Percentiles rank a stretch among this genome's conserved stretches.
Evolutionary conservation across 495 filamentous ascomycete species (phyloP).

Genomic region (Halenospora varia): DNA sequence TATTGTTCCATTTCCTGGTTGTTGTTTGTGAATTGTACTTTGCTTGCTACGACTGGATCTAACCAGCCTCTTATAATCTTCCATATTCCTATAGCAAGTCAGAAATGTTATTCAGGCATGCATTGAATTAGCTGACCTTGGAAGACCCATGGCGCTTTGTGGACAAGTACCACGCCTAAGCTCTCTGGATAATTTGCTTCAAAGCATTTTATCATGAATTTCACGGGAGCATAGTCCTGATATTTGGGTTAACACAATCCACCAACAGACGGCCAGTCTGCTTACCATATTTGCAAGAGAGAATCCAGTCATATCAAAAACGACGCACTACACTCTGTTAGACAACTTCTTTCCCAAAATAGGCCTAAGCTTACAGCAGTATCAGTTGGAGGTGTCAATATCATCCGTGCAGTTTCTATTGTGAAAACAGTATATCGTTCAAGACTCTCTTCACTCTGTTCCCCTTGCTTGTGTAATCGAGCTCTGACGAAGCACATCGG

Average conservation of each 20-base stretch:
- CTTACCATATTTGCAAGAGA: conserved; percentile 89
- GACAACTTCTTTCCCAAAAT: conserved; percentile 16
- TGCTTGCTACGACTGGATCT: conserved; percentile 90
- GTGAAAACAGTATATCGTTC: conserved; percentile 91
- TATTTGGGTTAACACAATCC: conserved; percentile 11
- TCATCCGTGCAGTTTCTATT: conserved; percentile 86
- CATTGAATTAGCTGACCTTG: conserved; percentile 51
- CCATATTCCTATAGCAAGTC: conserved; percentile 58
- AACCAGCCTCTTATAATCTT: conserved; percentile 94
- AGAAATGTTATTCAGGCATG: conserved; percentile 1
- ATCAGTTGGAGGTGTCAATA: conserved; percentile 76
- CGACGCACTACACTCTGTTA: conserved; percentile 54
- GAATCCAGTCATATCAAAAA: conserved; percentile 96
- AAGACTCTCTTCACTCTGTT: conserved; percentile 74
- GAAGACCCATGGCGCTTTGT: conserved; percentile 97
- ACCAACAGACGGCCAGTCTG: not conserved
- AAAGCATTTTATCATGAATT: conserved; percentile 99
- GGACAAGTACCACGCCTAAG: conserved; percentile 87
- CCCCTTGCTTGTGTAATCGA: conserved; percentile 71
- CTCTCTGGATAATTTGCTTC: conserved; percentile 98
- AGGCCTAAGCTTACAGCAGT: conserved; percentile 70
- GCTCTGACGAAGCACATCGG: conserved; percentile 88
- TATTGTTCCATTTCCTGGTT: conserved; percentile 73
- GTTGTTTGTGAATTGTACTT: conserved; percentile 92
- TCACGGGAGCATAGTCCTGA: conserved; percentile 92